phyloP scores from a whole-genome alignment of 768 basidiomycete species.

The Macrocybe gigantea region DNA sequence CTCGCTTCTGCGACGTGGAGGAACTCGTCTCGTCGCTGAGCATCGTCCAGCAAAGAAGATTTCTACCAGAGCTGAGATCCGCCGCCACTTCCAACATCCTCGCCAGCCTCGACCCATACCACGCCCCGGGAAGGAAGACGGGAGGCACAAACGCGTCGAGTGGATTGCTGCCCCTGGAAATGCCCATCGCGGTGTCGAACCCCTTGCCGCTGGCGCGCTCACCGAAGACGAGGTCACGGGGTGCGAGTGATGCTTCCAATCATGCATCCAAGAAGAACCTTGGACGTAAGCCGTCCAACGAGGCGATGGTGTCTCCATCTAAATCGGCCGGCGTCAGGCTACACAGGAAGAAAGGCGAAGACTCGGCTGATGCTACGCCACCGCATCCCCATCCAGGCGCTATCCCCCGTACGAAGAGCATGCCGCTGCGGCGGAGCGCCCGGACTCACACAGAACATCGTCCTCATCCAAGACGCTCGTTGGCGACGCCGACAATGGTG shows the following conservation, averaged over 20 bases:
- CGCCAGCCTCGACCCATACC: constrained; percentile 10
- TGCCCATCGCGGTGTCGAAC: constrained; percentile 17
- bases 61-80: constrained; percentile 12
- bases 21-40: constrained; percentile 13
- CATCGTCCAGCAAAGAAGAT: constrained; percentile 21
- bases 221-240: constrained; percentile 16
- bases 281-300: constrained; percentile 14
- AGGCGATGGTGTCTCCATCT: constrained; percentile 8
- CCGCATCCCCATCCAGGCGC: background rate
- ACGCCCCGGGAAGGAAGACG: constrained; percentile 1
- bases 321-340: constrained; percentile 8
- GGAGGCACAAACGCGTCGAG: background rate
- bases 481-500: constrained; percentile 6
- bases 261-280: constrained; percentile 15
- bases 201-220: constrained; percentile 22
- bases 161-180: constrained; percentile 14
- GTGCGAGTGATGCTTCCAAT: constrained; percentile 22
- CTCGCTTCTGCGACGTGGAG: constrained; percentile 64
- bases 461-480: constrained; percentile 14
- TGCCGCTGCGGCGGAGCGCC: constrained; percentile 27
- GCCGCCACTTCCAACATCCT: constrained; percentile 3
- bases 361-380: background rate
- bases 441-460: constrained; percentile 12
- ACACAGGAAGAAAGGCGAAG: constrained; percentile 13
- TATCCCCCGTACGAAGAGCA: constrained; percentile 45